phyloP scores from a whole-genome alignment of 495 filamentous ascomycete genomes.

The Paragyromitra xinjiangensis region DNA sequence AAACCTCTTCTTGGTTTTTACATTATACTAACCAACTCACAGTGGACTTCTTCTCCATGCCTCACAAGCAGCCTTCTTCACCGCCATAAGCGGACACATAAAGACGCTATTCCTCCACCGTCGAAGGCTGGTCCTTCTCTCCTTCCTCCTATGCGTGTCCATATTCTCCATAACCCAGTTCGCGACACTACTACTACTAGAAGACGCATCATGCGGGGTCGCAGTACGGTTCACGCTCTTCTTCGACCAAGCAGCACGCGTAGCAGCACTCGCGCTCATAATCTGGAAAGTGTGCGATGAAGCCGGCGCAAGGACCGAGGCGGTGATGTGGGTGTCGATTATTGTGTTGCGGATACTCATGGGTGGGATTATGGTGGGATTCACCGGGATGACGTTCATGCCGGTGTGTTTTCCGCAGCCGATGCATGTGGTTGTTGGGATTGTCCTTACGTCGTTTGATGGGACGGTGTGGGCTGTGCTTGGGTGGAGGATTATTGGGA shows the following conservation, averaged over 20 bases:
- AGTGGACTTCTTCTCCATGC: conserved; percentile 50
- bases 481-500: conserved; percentile 40
- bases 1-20: background rate
- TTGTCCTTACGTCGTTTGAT: conserved; percentile 45
- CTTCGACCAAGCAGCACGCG: conserved; percentile 52
- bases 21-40: conserved; percentile 10
- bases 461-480: conserved; percentile 39
- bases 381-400: conserved; percentile 50
- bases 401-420: conserved; percentile 54
- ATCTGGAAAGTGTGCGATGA: conserved; percentile 48
- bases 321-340: conserved; percentile 27
- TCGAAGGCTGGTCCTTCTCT: conserved; percentile 54
- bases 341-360: conserved; percentile 42
- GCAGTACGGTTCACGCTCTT: conserved; percentile 41
- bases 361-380: conserved; percentile 46
- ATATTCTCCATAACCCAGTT: conserved; percentile 51
- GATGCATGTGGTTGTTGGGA: conserved; percentile 34
- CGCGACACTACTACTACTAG: conserved; percentile 39
- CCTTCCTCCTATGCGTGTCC: conserved; percentile 47
- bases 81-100: conserved; percentile 46
- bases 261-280: conserved; percentile 38
- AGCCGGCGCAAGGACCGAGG: conserved; percentile 25
- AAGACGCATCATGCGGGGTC: conserved; percentile 39
- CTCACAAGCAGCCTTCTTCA: conserved; percentile 49
- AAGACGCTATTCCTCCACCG: conserved; percentile 49